Evolutionary conservation across 495 filamentous ascomycete genomes (phyloP).

Genomic region (Penicillium ucsense): DNA sequence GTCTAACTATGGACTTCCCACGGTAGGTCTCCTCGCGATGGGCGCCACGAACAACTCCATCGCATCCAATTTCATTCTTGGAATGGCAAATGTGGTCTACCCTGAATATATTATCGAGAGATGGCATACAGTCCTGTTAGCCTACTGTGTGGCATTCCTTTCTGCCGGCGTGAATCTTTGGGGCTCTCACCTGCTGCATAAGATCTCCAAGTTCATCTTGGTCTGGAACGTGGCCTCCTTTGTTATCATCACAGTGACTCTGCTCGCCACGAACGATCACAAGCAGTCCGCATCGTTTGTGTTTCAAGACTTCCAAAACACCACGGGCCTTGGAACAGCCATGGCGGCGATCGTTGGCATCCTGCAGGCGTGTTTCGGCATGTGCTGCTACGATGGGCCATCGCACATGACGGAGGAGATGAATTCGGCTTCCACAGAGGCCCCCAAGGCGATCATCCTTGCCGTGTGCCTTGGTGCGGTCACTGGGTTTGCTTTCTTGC

Average conservation of each 20-base stretch:
- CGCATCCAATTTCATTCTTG: constrained; percentile 44
- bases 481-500: constrained; percentile 41
- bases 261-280: constrained; percentile 45
- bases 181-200: constrained; percentile 40
- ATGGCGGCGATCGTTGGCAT: constrained; percentile 48
- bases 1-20: too few species aligned
- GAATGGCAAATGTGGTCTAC: constrained; percentile 43
- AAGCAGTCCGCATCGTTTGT: constrained; percentile 48
- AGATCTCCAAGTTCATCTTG: constrained; percentile 41
- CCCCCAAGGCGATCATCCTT: constrained; percentile 45
- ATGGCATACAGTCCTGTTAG: constrained; percentile 48
- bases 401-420: constrained; percentile 44
- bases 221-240: constrained; percentile 48
- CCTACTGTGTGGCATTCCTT: constrained; percentile 38
- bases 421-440: constrained; percentile 38
- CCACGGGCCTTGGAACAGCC: constrained; percentile 40
- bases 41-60: constrained; percentile 50
- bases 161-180: constrained; percentile 40
- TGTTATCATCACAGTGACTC: constrained; percentile 38
- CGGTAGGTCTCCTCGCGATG: constrained; percentile 43
- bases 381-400: constrained; percentile 44
- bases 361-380: constrained; percentile 47
- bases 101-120: constrained; percentile 44
- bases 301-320: constrained; percentile 47
- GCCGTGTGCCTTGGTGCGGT: constrained; percentile 42